Evolutionary conservation across 2,329 filamentous ascomycete genomes (phyloP), one percentile per base, ranked within the genome.

Genomic region (Fonsecaea multimorphosa): DNA sequence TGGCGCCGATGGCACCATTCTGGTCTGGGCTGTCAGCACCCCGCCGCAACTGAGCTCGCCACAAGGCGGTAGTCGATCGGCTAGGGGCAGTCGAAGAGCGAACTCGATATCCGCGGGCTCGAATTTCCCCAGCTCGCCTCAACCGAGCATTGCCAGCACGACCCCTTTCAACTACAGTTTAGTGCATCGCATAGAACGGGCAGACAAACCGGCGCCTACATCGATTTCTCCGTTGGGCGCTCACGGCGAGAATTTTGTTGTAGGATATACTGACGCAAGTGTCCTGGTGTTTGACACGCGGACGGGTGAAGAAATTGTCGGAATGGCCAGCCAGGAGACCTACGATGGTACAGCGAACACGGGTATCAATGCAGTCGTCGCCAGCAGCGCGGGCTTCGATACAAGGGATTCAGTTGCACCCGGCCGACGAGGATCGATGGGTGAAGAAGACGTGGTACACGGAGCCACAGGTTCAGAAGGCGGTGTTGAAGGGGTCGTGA

Each of bases 21-120:
- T 96, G 72, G 87, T 99, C 22, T 99, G 95, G 95, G 92, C 93
- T 22, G 90, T 98, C 66, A 97, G 92, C 74, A 88, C 93, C 36
- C 94, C 95, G 29, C 94, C 94, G 8, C 92, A 96, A 73, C 80
- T 93, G 59, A 89, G 89, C 34, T 94, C 92, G 11, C 92, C 92
- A 8, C 90, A 93, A 72, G 88, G 89, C 11, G 89, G 88, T 53
- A 86, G 85, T 49, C 85, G 91, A 73, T 88, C 87, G 46, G 78
- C 84, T 61, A 87, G 89, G 68, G 91, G 93, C 24, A 91, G 92
- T 72, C 88, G 93, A 61, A 86, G 94, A 68, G 93, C 91, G 64
- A 93, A 97, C 78, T 97, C 93, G 27, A 95, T 97, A 81, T 97
- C 93, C 60, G 96, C 93, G 16, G 94, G 94, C 49, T 96, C 92